Evolutionary conservation across 305 asterid species (phyloP), one percentile per base, ranked within the genome.

Genomic region (Solanum hybrid): DNA sequence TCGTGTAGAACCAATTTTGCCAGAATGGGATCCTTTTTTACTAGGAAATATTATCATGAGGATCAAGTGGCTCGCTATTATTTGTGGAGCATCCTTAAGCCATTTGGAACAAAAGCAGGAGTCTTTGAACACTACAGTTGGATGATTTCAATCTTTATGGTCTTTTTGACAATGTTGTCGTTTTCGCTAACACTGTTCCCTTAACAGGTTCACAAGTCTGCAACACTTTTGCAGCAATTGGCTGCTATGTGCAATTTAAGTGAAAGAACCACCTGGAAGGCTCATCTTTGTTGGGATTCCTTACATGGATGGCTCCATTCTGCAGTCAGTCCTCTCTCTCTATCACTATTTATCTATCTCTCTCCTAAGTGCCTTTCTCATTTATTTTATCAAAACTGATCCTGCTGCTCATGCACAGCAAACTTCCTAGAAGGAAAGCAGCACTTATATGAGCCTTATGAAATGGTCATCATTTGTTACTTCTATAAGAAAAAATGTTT

Each of bases 181-280:
- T 38, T 81, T 82, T 57, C 13, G 88, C 41, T 88, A 24, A 88
- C 78, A 33, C 77, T 78, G 36, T 76, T 83, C 70, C 80, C 87
- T 32, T 75, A 83, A 90, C 96, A 97, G 99, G 99, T 97, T 92
- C 98, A 97, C 91, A 96, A 97, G 91, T 91, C 95, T 3, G 95
- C 98, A 13, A 94, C 96, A 65, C 93, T 97, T 90, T 92, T 97
- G 90, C 99, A 96, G 90, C 97, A 90, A 89, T 91, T 96, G 93
- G 98, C 96, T 86, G 97, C 97, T 89, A 89, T 95, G 81, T 97
- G 99, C 95, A 94, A 94, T 92, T 90, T 97, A 92, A 94, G 97
- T 91, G 99, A 94, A 91, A 91, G 95, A 91, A 93, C 94, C 90
- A 82, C 90, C 77, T 92, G 95, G 95, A 95, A 94, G 87, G 92